These are phyloP conservation scores for Pseudogymnoascus sp. DNA, from an alignment of 2,329 filamentous ascomycete genomes.

Conservation along the genomic window DNA sequence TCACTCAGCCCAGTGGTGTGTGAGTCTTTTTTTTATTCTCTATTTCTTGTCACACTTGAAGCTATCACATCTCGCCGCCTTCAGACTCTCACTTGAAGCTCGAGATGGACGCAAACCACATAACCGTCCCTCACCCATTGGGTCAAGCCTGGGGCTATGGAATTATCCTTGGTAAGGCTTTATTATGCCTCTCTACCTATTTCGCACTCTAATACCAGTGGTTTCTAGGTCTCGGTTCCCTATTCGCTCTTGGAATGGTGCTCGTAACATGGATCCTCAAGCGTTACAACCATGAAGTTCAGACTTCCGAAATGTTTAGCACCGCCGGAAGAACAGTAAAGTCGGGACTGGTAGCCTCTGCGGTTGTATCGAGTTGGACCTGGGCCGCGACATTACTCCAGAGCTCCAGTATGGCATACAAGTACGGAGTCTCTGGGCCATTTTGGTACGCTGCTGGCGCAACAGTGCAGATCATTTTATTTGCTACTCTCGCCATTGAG, in stretches of 20 bases:
- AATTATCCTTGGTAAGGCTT: slow-evolving; percentile 46
- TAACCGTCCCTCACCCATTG: slow-evolving; percentile 14
- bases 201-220: neutral
- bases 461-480: slow-evolving; percentile 80
- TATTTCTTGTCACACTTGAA: neutral
- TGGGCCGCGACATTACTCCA: slow-evolving; percentile 83
- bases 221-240: slow-evolving; percentile 42
- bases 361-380: slow-evolving; percentile 90
- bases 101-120: slow-evolving; percentile 4
- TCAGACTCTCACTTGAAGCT: neutral
- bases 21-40: neutral
- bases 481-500: slow-evolving; percentile 85
- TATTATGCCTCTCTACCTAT: neutral
- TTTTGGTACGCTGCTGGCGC: slow-evolving; percentile 66
- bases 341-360: slow-evolving; percentile 78
- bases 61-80: neutral
- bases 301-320: slow-evolving; percentile 89
- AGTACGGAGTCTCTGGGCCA: slow-evolving; percentile 63
- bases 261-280: slow-evolving; percentile 32
- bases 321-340: slow-evolving; percentile 86
- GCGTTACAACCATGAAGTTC: slow-evolving; percentile 66
- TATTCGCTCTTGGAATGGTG: slow-evolving; percentile 60
- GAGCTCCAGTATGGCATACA: slow-evolving; percentile 74
- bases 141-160: slow-evolving; percentile 55
- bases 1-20: neutral